Evolutionary conservation across 2,329 filamentous ascomycete genomes (phyloP).

Genomic region (Colletotrichum musae): DNA sequence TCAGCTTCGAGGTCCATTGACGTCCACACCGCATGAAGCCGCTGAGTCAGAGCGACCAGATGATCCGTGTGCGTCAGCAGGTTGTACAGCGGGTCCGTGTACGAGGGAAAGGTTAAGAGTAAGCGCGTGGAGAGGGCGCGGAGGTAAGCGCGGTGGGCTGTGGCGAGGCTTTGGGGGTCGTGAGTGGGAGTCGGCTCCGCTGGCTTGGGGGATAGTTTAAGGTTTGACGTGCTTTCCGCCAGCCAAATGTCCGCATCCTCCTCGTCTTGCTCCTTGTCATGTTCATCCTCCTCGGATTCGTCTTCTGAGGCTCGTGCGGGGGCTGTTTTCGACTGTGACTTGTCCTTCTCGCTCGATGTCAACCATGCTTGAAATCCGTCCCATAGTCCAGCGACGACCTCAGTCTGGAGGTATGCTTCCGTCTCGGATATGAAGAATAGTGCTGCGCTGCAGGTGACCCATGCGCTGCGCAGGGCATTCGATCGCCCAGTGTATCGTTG

Average conservation of each 20-base stretch:
- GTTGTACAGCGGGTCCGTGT: conserved; percentile 75
- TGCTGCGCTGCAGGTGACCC: conserved; percentile 90
- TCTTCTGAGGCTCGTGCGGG: conserved; percentile 11
- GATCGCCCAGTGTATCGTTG: conserved; percentile 75
- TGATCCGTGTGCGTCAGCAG: conserved; percentile 84
- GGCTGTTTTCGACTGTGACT: conserved; percentile 5
- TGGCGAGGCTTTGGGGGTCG: conserved; percentile 88
- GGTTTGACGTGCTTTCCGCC: conserved; percentile 44
- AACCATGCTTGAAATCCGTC: conserved; percentile 85
- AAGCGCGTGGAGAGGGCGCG: conserved; percentile 76
- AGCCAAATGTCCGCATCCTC: conserved; percentile 60
- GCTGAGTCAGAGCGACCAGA: conserved; percentile 81
- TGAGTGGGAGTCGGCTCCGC: conserved; percentile 59
- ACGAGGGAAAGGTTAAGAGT: conserved; percentile 74
- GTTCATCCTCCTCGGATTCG: not conserved
- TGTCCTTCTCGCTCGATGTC: conserved; percentile 56
- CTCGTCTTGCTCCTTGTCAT: not conserved
- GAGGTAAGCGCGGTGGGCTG: conserved; percentile 85
- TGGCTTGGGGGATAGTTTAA: conserved; percentile 37
- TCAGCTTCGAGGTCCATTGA: conserved; percentile 86
- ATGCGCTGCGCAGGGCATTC: conserved; percentile 82
- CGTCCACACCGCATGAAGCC: conserved; percentile 82
- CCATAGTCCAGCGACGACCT: conserved; percentile 87
- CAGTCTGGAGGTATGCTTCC: conserved; percentile 89
- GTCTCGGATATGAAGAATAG: conserved; percentile 92